A percentile compares a stretch with the other conserved stretches of the same genome.
phyloP scores from a whole-genome alignment of 176 grass and related monocot species.

The Aegilops speltoides region DNA sequence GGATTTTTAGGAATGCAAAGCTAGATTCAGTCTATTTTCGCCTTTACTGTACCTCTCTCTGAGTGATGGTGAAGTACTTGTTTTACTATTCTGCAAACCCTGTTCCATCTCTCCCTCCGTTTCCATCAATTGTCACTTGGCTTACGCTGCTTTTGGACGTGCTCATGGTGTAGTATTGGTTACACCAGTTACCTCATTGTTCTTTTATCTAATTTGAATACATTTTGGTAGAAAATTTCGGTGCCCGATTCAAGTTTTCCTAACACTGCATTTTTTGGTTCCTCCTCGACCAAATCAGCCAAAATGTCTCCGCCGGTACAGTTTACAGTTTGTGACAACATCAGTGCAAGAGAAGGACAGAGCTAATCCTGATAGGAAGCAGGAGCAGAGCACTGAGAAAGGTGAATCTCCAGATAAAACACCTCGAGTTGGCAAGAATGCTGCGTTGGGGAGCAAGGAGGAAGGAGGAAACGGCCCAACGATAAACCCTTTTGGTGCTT shows the following conservation, averaged over 20 bases:
- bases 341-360: constrained; percentile 65
- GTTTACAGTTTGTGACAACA: constrained; percentile 64
- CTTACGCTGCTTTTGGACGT: not conserved
- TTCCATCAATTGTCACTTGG: not conserved
- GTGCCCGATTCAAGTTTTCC: not conserved
- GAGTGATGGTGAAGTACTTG: not conserved
- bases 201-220: not conserved
- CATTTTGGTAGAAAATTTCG: not conserved
- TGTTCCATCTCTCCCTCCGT: not conserved
- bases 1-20: constrained; percentile 3
- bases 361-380: constrained; percentile 18
- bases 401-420: constrained; percentile 19
- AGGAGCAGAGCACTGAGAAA: constrained; percentile 23
- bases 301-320: constrained; percentile 55
- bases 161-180: not conserved
- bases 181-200: not conserved
- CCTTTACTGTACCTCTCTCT: not conserved
- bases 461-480: constrained; percentile 23
- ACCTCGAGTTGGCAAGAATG: constrained; percentile 1
- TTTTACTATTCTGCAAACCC: not conserved
- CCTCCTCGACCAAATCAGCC: constrained; percentile 45
- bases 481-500: constrained; percentile 57
- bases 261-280: not conserved
- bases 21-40: constrained; percentile 25
- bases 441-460: not conserved